A percentile compares a stretch with the other conserved stretches of the same genome.
phyloP scores from a whole-genome alignment of 306 rosid genomes.

The Lablab purpureus region DNA sequence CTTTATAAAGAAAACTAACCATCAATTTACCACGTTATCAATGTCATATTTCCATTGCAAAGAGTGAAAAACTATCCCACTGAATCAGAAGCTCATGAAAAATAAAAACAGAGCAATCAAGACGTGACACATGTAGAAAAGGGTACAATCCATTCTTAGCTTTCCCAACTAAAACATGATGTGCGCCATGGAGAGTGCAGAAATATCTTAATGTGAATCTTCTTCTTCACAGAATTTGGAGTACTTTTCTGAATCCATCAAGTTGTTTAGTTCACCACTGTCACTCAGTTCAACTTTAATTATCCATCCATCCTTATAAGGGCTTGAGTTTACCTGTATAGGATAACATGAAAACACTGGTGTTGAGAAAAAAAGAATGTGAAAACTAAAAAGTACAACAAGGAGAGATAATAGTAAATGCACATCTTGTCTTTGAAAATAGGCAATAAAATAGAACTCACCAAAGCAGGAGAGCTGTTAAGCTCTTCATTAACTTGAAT shows the following conservation, averaged over 20 bases:
- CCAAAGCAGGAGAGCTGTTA: slow-evolving; percentile 82
- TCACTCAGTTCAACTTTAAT: slow-evolving; percentile 77
- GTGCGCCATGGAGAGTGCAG: slow-evolving; percentile 42
- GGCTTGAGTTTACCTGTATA: slow-evolving; percentile 77
- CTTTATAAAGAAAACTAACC: not conserved
- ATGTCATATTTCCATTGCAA: slow-evolving; percentile 22
- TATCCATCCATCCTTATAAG: slow-evolving; percentile 86
- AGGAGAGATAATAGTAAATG: not conserved
- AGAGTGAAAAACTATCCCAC: slow-evolving; percentile 34
- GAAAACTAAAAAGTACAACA: not conserved
- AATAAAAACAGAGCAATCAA: not conserved
- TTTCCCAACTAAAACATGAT: slow-evolving; percentile 35
- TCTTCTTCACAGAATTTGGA: slow-evolving; percentile 98
- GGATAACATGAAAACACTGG: slow-evolving; percentile 10
- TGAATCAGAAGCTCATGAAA: slow-evolving; percentile 39
- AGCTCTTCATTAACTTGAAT: slow-evolving; percentile 77
- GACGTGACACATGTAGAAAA: slow-evolving; percentile 18
- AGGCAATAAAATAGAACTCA: slow-evolving; percentile 52
- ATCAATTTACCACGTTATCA: slow-evolving; percentile 16
- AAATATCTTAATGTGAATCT: slow-evolving; percentile 51
- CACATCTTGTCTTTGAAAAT: not conserved
- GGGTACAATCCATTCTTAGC: slow-evolving; percentile 39
- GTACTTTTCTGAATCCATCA: slow-evolving; percentile 89
- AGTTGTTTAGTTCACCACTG: slow-evolving; percentile 63
- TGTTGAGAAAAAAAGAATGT: not conserved